Conservation (phyloP, 2,329 filamentous ascomycete genomes). For the Coniochaeta prunicola region DNA sequence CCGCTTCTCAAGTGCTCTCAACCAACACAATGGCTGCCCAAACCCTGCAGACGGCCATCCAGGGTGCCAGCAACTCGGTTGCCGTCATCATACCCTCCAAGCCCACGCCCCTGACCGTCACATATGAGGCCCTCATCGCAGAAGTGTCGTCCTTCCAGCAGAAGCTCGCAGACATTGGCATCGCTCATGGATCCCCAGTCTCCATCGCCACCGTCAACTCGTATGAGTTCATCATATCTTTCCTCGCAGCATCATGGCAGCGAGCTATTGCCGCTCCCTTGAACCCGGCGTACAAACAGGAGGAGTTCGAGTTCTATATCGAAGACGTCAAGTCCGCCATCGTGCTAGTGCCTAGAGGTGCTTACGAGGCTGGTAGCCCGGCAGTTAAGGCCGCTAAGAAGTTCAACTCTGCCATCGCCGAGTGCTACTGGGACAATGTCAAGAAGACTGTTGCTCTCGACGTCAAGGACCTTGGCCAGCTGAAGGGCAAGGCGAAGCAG, state of each 20-base stretch:
- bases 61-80: constrained; percentile 33
- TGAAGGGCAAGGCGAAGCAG: constrained; percentile 37
- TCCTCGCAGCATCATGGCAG: constrained; percentile 81
- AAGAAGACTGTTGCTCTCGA: constrained; percentile 64
- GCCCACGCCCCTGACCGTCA: constrained; percentile 54
- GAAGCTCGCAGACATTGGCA: constrained; percentile 69
- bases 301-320: constrained; percentile 89
- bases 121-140: constrained; percentile 58
- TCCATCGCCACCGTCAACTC: constrained; percentile 80
- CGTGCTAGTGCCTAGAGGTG: constrained; percentile 67
- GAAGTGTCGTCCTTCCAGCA: constrained; percentile 67
- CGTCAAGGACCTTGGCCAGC: constrained; percentile 67
- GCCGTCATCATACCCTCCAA: constrained; percentile 70
- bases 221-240: constrained; percentile 82
- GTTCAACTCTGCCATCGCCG: constrained; percentile 77
- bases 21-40: constrained; percentile 21
- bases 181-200: constrained; percentile 62
- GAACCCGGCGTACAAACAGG: constrained; percentile 83
- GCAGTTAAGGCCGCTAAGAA: constrained; percentile 71
- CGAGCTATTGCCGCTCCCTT: constrained; percentile 78
- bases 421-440: constrained; percentile 70
- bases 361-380: constrained; percentile 57
- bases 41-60: constrained; percentile 44
- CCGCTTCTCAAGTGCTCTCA: background rate
- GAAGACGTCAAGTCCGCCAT: constrained; percentile 76